These are phyloP conservation scores for Penicillium paneum DNA, from an alignment of 2,329 filamentous ascomycete genomes.

Conservation along the genomic window DNA sequence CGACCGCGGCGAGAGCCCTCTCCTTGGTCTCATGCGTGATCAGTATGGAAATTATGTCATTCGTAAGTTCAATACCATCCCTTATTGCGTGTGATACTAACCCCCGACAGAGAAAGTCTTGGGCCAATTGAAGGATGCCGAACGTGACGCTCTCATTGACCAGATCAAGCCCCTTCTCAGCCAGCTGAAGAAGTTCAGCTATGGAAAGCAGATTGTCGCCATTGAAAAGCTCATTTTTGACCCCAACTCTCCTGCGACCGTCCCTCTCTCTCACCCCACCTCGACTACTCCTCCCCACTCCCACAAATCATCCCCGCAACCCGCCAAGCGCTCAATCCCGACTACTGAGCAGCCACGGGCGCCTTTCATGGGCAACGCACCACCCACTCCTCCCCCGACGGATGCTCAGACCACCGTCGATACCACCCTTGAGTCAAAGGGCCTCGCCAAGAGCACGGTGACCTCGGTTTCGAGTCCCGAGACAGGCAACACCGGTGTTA, in stretches of 20 bases:
- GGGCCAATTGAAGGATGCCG: conserved; percentile 57
- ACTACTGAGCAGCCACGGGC: conserved; percentile 41
- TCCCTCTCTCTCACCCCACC: conserved; percentile 30
- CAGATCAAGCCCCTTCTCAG: conserved; percentile 62
- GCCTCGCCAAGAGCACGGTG: conserved; percentile 34
- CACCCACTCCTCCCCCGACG: conserved; percentile 65
- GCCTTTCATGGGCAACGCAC: conserved; percentile 51
- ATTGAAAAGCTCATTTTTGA: conserved; percentile 57
- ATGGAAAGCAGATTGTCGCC: conserved; percentile 63
- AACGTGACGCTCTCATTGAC: conserved; percentile 59
- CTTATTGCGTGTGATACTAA: conserved; percentile 22
- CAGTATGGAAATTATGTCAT: conserved; percentile 96
- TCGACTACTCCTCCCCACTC: conserved; percentile 41
- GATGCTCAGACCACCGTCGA: conserved; percentile 63
- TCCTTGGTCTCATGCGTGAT: conserved; percentile 79
- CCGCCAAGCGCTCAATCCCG: conserved; percentile 32
- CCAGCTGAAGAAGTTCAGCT: conserved; percentile 61
- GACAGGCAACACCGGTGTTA: conserved; percentile 25
- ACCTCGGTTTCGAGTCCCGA: conserved; percentile 33
- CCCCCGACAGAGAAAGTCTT: conserved; percentile 70
- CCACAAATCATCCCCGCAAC: conserved; percentile 41
- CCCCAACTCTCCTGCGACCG: conserved; percentile 24
- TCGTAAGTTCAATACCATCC: conserved; percentile 62
- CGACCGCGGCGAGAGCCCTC: conserved; percentile 64
- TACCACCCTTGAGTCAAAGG: conserved; percentile 40